phyloP scores from a whole-genome alignment of 164 flowering plant genomes.

The Litsea cubeba region DNA sequence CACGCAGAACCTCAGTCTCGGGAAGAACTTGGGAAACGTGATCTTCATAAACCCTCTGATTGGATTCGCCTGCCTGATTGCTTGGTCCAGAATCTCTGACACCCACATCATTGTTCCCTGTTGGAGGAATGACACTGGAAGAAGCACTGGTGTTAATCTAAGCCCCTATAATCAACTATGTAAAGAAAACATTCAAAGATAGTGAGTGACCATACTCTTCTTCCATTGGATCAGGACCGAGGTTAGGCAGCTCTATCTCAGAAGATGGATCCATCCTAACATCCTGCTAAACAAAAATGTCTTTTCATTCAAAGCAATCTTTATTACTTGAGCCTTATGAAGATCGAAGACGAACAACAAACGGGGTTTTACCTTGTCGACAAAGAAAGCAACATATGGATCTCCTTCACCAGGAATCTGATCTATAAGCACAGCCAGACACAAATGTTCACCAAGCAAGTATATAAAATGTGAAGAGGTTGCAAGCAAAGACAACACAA shows the following conservation, averaged over 20 bases:
- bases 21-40: constrained; percentile 17
- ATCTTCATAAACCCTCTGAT: neutral
- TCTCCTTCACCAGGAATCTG: constrained; percentile 47
- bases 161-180: neutral
- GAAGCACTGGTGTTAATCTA: neutral
- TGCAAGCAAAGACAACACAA: neutral
- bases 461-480: neutral
- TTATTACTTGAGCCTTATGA: neutral
- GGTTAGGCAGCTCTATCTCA: constrained; percentile 17
- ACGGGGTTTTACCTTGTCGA: constrained; percentile 51
- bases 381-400: constrained; percentile 48
- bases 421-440: constrained; percentile 32
- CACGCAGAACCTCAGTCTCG: constrained; percentile 57
- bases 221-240: constrained; percentile 30
- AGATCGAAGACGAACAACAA: neutral
- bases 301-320: neutral
- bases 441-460: neutral
- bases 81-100: neutral
- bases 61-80: neutral
- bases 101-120: neutral
- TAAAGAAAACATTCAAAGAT: neutral
- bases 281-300: constrained; percentile 33
- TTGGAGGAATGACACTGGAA: neutral
- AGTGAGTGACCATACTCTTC: constrained; percentile 37
- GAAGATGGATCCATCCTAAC: constrained; percentile 21